Conservation (phyloP, 768 basidiomycete genomes). For the Rhizopogon vulgaris region DNA sequence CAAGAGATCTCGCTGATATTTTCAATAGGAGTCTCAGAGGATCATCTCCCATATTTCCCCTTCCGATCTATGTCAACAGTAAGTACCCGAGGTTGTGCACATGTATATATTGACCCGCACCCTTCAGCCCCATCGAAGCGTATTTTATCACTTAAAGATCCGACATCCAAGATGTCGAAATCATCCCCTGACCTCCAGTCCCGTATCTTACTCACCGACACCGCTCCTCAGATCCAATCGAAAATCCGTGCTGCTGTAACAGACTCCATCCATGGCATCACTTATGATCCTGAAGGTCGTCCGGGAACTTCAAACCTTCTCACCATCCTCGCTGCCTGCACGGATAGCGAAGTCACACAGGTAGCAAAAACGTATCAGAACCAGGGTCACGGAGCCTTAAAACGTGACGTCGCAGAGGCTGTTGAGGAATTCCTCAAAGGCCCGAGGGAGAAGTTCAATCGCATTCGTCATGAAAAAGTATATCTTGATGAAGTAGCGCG, state of each 20-base stretch:
- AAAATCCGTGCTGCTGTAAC: conserved; percentile 84
- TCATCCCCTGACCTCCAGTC: conserved; percentile 74
- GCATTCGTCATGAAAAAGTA: conserved; percentile 49
- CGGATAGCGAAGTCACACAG: conserved; percentile 34
- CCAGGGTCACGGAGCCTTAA: conserved; percentile 62
- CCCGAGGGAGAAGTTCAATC: conserved; percentile 66
- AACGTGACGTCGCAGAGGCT: conserved; percentile 68
- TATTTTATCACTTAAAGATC: conserved; percentile 81
- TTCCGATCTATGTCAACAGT: conserved; percentile 75
- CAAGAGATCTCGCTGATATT: conserved; percentile 72
- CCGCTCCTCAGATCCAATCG: conserved; percentile 45
- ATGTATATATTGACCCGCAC: neutral
- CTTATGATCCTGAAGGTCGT: conserved; percentile 73
- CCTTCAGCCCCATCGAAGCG: conserved; percentile 68
- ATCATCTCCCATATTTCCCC: conserved; percentile 51
- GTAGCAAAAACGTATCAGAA: conserved; percentile 48
- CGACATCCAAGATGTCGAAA: conserved; percentile 91
- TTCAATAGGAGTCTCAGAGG: conserved; percentile 70
- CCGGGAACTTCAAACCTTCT: conserved; percentile 84
- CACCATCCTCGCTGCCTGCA: conserved; percentile 73
- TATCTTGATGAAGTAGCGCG: conserved; percentile 60
- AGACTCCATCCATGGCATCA: conserved; percentile 69
- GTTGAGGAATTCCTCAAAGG: conserved; percentile 59
- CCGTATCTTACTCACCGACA: conserved; percentile 83
- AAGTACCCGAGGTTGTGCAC: conserved; percentile 16